These are phyloP conservation scores for Tolypocladium ovalisporum DNA, from an alignment of 2,329 filamentous ascomycete genomes.

Conservation along the genomic window DNA sequence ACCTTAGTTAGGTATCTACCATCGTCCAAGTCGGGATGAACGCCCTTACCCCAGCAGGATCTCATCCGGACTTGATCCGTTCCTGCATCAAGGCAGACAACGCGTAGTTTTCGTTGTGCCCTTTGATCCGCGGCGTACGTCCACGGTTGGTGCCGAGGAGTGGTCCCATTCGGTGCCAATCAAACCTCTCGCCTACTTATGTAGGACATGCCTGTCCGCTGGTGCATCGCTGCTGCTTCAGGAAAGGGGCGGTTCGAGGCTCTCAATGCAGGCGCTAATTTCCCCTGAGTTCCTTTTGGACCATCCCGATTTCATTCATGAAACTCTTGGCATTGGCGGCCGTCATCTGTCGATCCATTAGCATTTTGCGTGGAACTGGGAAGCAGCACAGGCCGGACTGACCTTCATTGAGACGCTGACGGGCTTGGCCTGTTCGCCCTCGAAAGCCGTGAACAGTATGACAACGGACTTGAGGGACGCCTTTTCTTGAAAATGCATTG, in stretches of 20 bases:
- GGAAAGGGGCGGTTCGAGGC: neutral
- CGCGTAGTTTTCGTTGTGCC: neutral
- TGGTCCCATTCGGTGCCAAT: neutral
- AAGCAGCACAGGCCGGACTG: slow-evolving; percentile 12
- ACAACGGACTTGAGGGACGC: slow-evolving; percentile 61
- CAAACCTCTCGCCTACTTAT: neutral
- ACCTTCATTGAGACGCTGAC: slow-evolving; percentile 53
- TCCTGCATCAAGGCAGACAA: neutral
- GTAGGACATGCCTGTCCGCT: neutral
- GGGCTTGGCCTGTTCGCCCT: slow-evolving; percentile 41
- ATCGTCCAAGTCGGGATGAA: neutral
- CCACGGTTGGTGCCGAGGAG: neutral
- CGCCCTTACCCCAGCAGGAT: neutral
- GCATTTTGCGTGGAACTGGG: neutral
- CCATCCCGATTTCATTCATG: slow-evolving; percentile 34
- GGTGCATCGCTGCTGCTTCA: neutral
- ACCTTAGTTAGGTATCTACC: neutral
- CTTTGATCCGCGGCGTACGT: neutral
- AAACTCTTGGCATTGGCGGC: slow-evolving; percentile 41
- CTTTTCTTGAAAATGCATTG: slow-evolving; percentile 70
- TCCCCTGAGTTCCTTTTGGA: slow-evolving; percentile 39
- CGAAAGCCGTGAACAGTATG: slow-evolving; percentile 55
- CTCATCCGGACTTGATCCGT: neutral
- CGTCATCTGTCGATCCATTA: slow-evolving; percentile 34
- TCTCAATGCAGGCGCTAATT: slow-evolving; percentile 13